Percentiles rank a stretch among this genome's conserved stretches.
These are phyloP conservation scores for Alopecurus myosuroides DNA, from an alignment of 176 grass and related monocot genomes.

Conservation along the genomic window DNA sequence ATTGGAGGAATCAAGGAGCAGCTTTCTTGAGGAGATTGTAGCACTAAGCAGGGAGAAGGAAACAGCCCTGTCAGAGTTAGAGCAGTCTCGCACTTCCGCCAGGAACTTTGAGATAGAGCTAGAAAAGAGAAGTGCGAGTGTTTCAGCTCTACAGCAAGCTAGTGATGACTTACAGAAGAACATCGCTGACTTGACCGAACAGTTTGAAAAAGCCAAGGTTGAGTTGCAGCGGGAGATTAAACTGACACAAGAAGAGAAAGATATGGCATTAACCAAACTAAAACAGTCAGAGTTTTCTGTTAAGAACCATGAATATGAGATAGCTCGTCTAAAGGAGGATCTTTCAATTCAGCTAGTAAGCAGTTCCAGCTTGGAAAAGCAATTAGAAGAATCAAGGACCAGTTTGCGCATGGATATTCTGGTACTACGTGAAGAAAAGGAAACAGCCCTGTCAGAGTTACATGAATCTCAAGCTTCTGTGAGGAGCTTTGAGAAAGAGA, in stretches of 20 bases:
- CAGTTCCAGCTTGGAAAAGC: constrained; percentile 29
- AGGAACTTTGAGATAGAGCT: constrained; percentile 39
- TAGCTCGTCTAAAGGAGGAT: constrained; percentile 27
- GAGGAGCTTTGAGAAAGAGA: constrained; percentile 26
- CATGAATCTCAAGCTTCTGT: constrained; percentile 29
- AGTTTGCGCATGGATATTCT: constrained; percentile 1
- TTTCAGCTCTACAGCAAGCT: constrained; percentile 39
- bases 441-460: constrained; percentile 19
- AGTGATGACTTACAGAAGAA: constrained; percentile 38
- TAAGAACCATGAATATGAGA: constrained; percentile 34
- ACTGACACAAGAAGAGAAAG: constrained; percentile 23
- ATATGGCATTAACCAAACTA: constrained; percentile 21
- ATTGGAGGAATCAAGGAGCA: constrained; percentile 33
- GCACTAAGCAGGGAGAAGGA: constrained; percentile 28
- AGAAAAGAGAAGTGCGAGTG: constrained; percentile 33
- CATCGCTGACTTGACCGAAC: constrained; percentile 11
- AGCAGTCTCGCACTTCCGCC: constrained; percentile 21
- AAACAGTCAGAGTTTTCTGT: constrained; percentile 13
- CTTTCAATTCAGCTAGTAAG: constrained; percentile 43
- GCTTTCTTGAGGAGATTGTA: constrained; percentile 15
- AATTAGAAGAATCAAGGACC: constrained; percentile 34
- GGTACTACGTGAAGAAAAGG: constrained; percentile 12
- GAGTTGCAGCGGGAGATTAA: constrained; percentile 28
- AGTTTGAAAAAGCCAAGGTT: constrained; percentile 21
- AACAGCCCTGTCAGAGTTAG: constrained; percentile 16